A percentile compares a stretch with the other conserved stretches of the same genome.
These are phyloP conservation scores for Vanderwaltozyma yarrowii DNA, from an alignment of 805 yeast genomes.

Conservation along the genomic window DNA sequence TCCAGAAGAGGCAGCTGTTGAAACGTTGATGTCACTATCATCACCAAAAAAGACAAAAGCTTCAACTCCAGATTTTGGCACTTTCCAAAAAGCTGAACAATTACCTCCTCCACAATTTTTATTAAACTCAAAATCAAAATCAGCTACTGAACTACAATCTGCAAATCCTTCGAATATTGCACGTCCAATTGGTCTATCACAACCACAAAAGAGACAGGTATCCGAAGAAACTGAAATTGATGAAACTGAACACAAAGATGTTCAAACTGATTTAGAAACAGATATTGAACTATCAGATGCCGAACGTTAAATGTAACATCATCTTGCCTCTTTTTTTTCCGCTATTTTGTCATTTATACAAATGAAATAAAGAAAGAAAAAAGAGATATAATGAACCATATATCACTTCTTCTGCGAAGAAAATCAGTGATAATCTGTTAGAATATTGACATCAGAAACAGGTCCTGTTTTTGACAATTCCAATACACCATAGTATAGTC, in stretches of 20 bases:
- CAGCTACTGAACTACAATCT: background rate
- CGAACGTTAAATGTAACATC: background rate
- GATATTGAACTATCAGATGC: slow-evolving; percentile 12
- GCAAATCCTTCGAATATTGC: background rate
- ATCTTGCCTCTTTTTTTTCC: too few species aligned
- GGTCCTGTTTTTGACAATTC: too few species aligned
- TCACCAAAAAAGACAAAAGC: slow-evolving; percentile 25
- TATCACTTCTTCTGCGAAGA: too few species aligned
- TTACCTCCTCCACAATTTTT: background rate
- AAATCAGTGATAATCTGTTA: too few species aligned
- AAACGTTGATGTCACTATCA: slow-evolving; percentile 33
- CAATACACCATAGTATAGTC: too few species aligned
- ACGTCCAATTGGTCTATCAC: background rate
- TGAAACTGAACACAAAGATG: slow-evolving; percentile 2
- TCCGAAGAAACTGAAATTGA: background rate
- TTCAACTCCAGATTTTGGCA: background rate
- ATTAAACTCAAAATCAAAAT: background rate
- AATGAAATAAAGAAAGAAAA: too few species aligned
- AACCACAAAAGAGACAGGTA: background rate
- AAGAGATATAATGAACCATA: too few species aligned
- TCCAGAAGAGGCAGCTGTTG: slow-evolving; percentile 33
- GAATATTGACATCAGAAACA: too few species aligned
- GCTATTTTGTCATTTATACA: too few species aligned
- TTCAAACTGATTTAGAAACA: slow-evolving; percentile 20
- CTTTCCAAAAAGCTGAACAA: background rate